These are phyloP conservation scores for Colletotrichum aenigma DNA, from an alignment of 2,329 filamentous ascomycete genomes.

Conservation along the genomic window DNA sequence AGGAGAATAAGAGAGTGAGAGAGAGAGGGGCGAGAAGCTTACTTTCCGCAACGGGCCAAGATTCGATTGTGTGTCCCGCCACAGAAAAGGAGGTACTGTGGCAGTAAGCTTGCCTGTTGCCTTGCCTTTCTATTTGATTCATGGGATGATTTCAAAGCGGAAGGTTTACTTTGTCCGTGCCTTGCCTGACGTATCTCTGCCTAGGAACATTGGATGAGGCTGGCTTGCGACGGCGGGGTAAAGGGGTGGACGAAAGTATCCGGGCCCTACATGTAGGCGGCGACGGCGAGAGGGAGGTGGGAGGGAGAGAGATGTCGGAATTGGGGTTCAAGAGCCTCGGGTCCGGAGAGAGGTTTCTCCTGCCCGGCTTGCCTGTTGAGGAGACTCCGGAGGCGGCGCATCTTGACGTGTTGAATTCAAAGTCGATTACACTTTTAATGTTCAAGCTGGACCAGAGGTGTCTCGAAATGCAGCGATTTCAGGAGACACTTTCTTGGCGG, in stretches of 20 bases:
- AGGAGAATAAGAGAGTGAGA: neutral
- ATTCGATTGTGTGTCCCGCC: neutral
- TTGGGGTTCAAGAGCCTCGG: neutral
- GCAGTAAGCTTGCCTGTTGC: neutral
- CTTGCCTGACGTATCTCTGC: neutral
- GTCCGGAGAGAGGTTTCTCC: neutral
- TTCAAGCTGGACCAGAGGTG: neutral
- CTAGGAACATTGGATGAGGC: neutral
- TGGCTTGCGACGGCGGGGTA: neutral
- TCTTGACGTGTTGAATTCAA: neutral
- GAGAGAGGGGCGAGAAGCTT: neutral
- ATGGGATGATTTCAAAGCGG: conserved; percentile 2
- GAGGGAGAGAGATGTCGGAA: neutral
- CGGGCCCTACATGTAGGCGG: neutral
- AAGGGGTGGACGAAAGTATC: neutral
- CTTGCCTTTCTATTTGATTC: neutral
- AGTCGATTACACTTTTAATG: neutral
- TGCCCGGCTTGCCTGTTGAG: neutral
- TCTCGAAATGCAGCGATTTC: neutral
- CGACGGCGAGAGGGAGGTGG: neutral
- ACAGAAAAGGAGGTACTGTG: neutral
- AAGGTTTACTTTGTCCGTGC: neutral
- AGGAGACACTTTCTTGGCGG: conserved; percentile 3
- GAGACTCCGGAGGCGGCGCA: neutral
- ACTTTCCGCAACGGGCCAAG: neutral